These are phyloP conservation scores for Claviceps lovelessii DNA, from an alignment of 2,329 filamentous ascomycete genomes.

Conservation along the genomic window DNA sequence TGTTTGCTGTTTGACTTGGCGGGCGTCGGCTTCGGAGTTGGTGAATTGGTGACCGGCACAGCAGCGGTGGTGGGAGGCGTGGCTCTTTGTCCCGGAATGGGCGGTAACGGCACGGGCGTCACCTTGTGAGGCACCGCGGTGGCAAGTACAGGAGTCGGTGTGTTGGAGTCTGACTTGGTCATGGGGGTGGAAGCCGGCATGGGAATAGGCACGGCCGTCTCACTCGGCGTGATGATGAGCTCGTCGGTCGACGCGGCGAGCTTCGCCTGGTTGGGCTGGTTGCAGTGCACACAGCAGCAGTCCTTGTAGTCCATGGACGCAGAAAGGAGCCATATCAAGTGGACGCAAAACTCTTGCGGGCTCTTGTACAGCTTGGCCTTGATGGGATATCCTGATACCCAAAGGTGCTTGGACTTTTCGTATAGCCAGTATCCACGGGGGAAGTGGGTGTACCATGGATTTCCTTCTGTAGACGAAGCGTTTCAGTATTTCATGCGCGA, in stretches of 20 bases:
- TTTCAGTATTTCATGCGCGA: slow-evolving; percentile 1
- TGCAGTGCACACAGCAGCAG: slow-evolving; percentile 38
- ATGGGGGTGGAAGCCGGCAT: slow-evolving; percentile 3
- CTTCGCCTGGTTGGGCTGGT: slow-evolving; percentile 17
- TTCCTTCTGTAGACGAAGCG: slow-evolving; percentile 20
- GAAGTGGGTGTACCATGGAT: slow-evolving; percentile 30
- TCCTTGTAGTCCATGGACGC: slow-evolving; percentile 31
- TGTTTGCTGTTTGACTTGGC: slow-evolving; percentile 9
- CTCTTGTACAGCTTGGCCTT: slow-evolving; percentile 36
- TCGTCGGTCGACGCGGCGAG: slow-evolving; percentile 11
- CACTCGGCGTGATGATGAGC: slow-evolving; percentile 8
- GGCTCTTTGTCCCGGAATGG: slow-evolving; percentile 20
- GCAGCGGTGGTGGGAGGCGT: slow-evolving; percentile 14
- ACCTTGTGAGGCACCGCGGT: slow-evolving; percentile 12
- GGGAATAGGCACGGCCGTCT: slow-evolving; percentile 6
- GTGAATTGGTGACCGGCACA: neutral
- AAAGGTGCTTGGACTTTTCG: slow-evolving; percentile 33
- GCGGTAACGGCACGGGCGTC: slow-evolving; percentile 23
- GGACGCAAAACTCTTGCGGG: slow-evolving; percentile 38
- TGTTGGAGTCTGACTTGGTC: slow-evolving; percentile 1
- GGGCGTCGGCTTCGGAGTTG: slow-evolving; percentile 6
- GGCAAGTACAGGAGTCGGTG: slow-evolving; percentile 4
- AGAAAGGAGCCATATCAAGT: slow-evolving; percentile 37
- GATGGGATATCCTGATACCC: slow-evolving; percentile 34
- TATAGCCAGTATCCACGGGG: slow-evolving; percentile 33